Evolutionary conservation across 2,329 filamentous ascomycete species (phyloP).

Genomic region (Verticillium tricorpus): DNA sequence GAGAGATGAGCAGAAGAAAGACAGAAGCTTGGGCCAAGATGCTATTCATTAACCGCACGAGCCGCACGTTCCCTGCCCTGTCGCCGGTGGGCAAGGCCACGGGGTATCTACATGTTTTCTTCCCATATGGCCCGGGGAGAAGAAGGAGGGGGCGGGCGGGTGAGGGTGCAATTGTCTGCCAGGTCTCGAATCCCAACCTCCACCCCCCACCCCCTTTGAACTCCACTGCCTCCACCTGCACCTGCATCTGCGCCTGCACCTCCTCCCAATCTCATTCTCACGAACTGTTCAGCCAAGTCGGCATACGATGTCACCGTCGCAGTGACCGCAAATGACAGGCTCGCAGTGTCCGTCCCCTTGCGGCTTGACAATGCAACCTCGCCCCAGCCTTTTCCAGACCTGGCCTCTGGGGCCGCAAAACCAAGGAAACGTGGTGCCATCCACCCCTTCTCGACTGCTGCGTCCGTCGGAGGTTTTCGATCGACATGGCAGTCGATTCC

Average conservation of each 20-base stretch:
- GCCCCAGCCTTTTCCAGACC: not conserved
- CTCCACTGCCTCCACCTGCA: not conserved
- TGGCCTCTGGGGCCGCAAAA: not conserved
- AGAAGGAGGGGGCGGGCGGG: too few species aligned
- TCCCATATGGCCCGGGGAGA: too few species aligned
- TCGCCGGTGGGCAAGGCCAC: too few species aligned
- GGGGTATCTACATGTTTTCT: too few species aligned
- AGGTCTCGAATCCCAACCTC: too few species aligned
- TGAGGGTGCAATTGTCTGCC: too few species aligned
- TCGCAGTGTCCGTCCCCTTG: too few species aligned
- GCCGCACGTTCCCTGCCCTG: too few species aligned
- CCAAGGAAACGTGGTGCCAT: not conserved
- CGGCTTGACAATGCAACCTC: not conserved
- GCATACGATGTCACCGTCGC: not conserved
- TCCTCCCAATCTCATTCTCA: not conserved
- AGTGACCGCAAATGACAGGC: not conserved
- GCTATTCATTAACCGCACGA: too few species aligned
- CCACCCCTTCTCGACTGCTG: not conserved
- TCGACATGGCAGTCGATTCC: not conserved
- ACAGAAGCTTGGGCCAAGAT: too few species aligned
- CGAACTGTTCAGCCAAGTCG: not conserved
- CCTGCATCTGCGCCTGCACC: not conserved
- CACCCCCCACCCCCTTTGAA: too few species aligned
- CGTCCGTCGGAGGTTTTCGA: not conserved
- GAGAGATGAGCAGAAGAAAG: too few species aligned